Evolutionary conservation across 1,284 basidiomycete species (phyloP), one percentile per base, ranked within the genome.

Genomic region (Cystobasidium slooffiae): DNA sequence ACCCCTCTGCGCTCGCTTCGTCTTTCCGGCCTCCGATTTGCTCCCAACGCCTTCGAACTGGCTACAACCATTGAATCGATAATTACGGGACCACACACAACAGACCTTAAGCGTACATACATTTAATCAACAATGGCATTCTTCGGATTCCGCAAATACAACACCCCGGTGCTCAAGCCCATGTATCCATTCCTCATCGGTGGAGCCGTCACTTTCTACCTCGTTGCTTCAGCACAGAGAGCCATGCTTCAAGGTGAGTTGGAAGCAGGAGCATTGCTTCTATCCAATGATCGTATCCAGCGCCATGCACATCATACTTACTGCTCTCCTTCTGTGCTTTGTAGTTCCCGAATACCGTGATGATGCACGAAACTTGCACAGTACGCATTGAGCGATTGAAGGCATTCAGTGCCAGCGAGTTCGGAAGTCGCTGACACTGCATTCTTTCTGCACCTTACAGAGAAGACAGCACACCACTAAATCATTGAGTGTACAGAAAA

Each of bases 141-240:
- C 58, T 59, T 74, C 46, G 72, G 72, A 6, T 68, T 74, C 69
- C 73, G 69, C 53, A 70, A 72, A 39, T 75, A 75, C 75, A 53
- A 69, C 16, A 75, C 75, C 39, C 75, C 75, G n/a, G 64, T 75
- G 53, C 18, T 75, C 44, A 65, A 63, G 63, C 75, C 75, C 20
- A 46, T 75, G 74, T 78, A 77, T 77, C 79, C 79, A 12, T 80
- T 80, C 78, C 70, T 80, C 39, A 76, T 74, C 65, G 78, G 78
- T 22, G 78, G 78, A 52, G 74, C 65, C 68, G 55, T 80, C 73
- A 79, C 78, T 67, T 79, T 80, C 76, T 79, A 78, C 78, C 68
- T 72, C n/a, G 78, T 80, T 49, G 74, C 75, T 49, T 37, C n/a
- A 16, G 75, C 75, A n/a, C 78, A 79, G 74, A 72, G 56, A 37